Base-by-base conservation (phyloP, 345 rosid genomes). In the Gynandropsis gynandra region DNA sequence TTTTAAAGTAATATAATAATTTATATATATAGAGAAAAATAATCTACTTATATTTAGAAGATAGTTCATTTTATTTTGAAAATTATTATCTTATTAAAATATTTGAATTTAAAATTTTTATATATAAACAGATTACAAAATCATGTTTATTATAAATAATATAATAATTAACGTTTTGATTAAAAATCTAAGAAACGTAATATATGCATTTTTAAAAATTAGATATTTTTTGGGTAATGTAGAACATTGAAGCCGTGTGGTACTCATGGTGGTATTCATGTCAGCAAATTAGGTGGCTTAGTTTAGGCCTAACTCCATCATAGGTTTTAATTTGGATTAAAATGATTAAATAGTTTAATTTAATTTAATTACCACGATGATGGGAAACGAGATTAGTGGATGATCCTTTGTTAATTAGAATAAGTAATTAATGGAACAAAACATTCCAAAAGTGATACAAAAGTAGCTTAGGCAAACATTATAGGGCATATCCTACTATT, bases 271-370 rank as follows among this genome's bases (percentile, higher is more conserved):
- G 72, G 72, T 55, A 41, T 68, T 34, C 45, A 52, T 65, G 67
- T 75, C 76, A 62, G 70, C 62, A 20, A 5, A 31, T 27, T 48
- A 65, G 29, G 29, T 24, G 29, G 2, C 39, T 51, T 57, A 29
- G 32, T 39, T 35, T 41, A 35, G 62, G 72, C 80, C 74, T 72
- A 75, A 72, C 74, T 50, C 57, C 61, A 59, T 59, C 65, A 59
- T 59, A 36, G 20, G 43, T 52, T 47, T 59, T 52, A 18, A 24
- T 34, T 50, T 46, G 15, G 41, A 14, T 14, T 50, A 50, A 8
- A 10, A 7, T 42, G 14, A 15, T 48, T 35, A 12, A 35, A 4
- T 56, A 50, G 54, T 50, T 16, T 65, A 44, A 47, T 36, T 32
- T 45, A 52, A 43, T 10, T 35, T 52, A 33, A 55, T 32, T 47